Conservation (phyloP, 1,284 basidiomycete species). For the Mrakiaceae sp. region DNA sequence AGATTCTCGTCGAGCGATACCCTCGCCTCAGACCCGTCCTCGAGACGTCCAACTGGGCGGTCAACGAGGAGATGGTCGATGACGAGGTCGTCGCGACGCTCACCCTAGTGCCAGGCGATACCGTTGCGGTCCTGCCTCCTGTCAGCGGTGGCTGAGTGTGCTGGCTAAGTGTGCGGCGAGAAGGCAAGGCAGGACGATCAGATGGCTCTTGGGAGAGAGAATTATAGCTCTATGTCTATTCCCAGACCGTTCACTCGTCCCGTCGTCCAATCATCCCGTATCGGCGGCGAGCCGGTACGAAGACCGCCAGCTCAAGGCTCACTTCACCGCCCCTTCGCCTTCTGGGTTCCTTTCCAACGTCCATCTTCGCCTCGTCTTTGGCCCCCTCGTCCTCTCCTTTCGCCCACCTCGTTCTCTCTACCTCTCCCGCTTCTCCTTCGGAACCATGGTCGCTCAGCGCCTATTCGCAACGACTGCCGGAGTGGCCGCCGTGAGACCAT, state of each 20-base stretch:
- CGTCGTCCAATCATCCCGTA: neutral
- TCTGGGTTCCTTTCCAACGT: neutral
- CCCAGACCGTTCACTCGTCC: neutral
- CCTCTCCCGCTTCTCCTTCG: neutral
- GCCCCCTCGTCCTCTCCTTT: neutral
- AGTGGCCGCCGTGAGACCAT: neutral
- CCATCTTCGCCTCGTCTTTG: neutral
- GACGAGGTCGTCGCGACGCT: slow-evolving; percentile 5
- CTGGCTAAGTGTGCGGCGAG: neutral
- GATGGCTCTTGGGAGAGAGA: too few species aligned
- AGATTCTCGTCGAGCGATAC: neutral
- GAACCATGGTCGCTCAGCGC: neutral
- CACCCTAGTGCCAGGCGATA: neutral
- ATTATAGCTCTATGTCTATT: too few species aligned
- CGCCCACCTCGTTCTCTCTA: neutral
- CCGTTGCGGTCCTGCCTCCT: slow-evolving; percentile 10
- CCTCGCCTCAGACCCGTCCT: neutral
- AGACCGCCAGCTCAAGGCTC: neutral
- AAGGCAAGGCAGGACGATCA: neutral
- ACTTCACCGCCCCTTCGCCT: neutral
- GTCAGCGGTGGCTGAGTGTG: slow-evolving; percentile 5
- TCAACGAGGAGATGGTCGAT: slow-evolving; percentile 13
- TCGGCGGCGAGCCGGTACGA: neutral
- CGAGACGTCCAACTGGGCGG: slow-evolving; percentile 8
- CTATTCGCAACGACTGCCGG: neutral